Base-by-base conservation (phyloP, 2,329 filamentous ascomycete genomes). In the Penicillium sp. region DNA sequence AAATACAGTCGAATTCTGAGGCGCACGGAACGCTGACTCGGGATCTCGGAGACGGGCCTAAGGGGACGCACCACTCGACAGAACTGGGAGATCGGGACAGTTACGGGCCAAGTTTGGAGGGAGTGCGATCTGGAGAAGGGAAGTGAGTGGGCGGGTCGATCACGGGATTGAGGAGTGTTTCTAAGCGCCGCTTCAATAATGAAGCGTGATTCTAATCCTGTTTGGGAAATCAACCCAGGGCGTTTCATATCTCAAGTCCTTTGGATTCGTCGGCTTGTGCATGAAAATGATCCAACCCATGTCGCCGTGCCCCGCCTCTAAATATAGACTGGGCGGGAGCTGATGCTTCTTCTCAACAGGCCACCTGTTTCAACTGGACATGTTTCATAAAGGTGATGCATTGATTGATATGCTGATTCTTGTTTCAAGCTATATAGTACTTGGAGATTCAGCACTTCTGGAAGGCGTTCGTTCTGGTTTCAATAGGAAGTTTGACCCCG, bases 101-200 rank as follows among this genome's bases (percentile, higher is more conserved):
- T 39, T 24, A 50, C 24, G 12, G 33, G 6, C 36, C 48, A 23
- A 36, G 48, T 42, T 28, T 34, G 24, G 52, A 12, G 24, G 34
- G 41, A 54, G 41, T 54, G 45, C 23, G 10, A 21, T 31, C 38
- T 46, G 41, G 46, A 47, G 28, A 47, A 34, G 44, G 44, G 36
- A 28, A 24, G 42, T 48, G n/a, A 21, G 18, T 28, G 26, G 29
- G 52, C 54, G 49, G 52, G 55, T 16, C 55, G 50, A 58, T 59
- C 57, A 59, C 57, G 57, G 57, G 57, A 59, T 52, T 49, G 16
- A 31, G 46, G n/a, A 53, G 13, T 50, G 31, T 42, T 23, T 41
- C 51, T 34, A 36, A 26, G 33, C 26, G 23, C 28, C 33, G 33
- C 33, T 36, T 36, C 33, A 34, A 36, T 16, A 36, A 36, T 36